phyloP scores from a whole-genome alignment of 164 flowering plant genomes.

The Brasenia schreberi region DNA sequence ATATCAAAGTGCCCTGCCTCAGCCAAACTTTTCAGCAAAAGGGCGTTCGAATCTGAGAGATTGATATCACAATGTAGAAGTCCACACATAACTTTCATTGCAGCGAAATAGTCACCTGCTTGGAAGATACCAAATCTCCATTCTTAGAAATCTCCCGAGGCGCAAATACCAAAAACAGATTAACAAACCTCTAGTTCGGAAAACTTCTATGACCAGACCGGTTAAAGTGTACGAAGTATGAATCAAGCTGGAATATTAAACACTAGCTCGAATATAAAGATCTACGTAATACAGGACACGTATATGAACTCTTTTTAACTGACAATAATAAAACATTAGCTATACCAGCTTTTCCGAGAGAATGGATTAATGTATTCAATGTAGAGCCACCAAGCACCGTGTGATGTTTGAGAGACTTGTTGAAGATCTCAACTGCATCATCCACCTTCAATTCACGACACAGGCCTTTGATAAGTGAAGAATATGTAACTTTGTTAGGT shows the following conservation, averaged over 20 bases:
- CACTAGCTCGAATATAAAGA: background rate
- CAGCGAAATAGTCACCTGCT: slow-evolving; percentile 45
- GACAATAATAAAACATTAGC: background rate
- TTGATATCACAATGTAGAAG: slow-evolving; percentile 13
- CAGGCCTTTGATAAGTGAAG: slow-evolving; percentile 51
- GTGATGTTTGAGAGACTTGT: slow-evolving; percentile 41
- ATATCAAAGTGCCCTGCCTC: slow-evolving; percentile 40
- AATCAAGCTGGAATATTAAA: background rate
- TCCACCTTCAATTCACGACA: slow-evolving; percentile 45
- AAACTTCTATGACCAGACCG: background rate
- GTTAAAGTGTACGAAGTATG: background rate
- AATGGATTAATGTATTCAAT: slow-evolving; percentile 28
- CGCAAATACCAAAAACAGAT: background rate
- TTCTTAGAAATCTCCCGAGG: background rate
- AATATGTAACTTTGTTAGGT: slow-evolving; percentile 48
- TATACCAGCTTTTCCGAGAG: slow-evolving; percentile 60
- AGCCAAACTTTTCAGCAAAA: slow-evolving; percentile 44
- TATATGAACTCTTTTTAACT: background rate
- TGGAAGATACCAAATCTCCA: slow-evolving; percentile 2
- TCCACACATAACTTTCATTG: slow-evolving; percentile 35
- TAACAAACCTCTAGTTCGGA: background rate
- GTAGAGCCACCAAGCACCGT: slow-evolving; percentile 22
- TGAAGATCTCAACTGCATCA: slow-evolving; percentile 40
- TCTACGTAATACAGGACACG: background rate
- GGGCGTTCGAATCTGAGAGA: slow-evolving; percentile 28